Evolutionary conservation across 306 rosid genomes (phyloP).

Genomic region (Mimosa pudica): DNA sequence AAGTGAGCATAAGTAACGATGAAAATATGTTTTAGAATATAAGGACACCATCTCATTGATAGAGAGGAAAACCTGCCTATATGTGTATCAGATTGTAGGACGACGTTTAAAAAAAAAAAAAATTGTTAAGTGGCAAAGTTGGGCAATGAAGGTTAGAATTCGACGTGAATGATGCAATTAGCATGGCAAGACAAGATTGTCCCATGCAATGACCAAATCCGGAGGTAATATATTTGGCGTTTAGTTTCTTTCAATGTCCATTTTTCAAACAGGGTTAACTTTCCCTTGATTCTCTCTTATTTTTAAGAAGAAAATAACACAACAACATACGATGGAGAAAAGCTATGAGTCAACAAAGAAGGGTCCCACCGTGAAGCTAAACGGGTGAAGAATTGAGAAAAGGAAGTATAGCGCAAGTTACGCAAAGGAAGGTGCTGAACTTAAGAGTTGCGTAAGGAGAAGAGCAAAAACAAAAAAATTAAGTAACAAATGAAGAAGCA

Average conservation of each 20-base stretch:
- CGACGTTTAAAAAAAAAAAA: no score
- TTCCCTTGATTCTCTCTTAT: background rate
- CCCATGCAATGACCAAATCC: background rate
- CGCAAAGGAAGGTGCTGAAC: slow-evolving; percentile 35
- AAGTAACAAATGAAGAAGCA: background rate
- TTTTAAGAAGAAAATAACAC: background rate
- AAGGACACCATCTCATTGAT: no score
- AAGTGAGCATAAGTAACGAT: no score
- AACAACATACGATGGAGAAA: background rate
- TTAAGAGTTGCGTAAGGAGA: background rate
- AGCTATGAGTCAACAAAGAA: background rate
- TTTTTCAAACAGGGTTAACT: background rate
- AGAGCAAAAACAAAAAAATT: background rate
- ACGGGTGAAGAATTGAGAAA: slow-evolving; percentile 23
- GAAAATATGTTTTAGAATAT: no score
- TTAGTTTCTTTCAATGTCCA: background rate
- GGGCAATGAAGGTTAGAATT: no score
- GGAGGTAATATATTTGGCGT: slow-evolving; percentile 18
- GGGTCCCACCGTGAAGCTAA: slow-evolving; percentile 39
- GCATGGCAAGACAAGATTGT: no score
- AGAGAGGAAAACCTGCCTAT: no score
- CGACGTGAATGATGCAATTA: no score
- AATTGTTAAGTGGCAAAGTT: no score
- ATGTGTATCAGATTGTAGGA: no score
- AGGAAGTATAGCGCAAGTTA: slow-evolving; percentile 57